A percentile compares a stretch with the other conserved stretches of the same genome.
These are phyloP conservation scores for Pichia sp. DNA, from an alignment of 1,139 yeast species.

Conservation along the genomic window DNA sequence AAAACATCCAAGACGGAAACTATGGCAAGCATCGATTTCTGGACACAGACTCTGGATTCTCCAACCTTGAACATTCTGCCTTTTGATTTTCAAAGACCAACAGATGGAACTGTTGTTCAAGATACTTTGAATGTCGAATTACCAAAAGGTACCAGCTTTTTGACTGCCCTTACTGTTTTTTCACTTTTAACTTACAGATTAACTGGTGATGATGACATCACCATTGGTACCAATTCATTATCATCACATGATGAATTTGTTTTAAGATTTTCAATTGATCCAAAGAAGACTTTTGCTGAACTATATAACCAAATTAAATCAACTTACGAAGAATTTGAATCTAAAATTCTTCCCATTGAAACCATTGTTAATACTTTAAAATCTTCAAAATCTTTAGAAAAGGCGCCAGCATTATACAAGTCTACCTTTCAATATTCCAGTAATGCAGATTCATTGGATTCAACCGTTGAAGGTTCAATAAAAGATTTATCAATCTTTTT, in stretches of 20 bases:
- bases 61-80: slow-evolving; percentile 87
- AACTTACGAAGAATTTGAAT: slow-evolving; percentile 36
- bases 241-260: slow-evolving; percentile 36
- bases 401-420: slow-evolving; percentile 58
- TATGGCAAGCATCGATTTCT: slow-evolving; percentile 36
- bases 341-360: slow-evolving; percentile 44
- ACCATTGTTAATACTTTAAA: slow-evolving; percentile 52
- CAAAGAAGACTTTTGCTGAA: slow-evolving; percentile 47
- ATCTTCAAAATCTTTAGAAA: slow-evolving; percentile 43
- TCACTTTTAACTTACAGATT: slow-evolving; percentile 67
- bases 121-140: slow-evolving; percentile 43
- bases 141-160: slow-evolving; percentile 35
- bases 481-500: slow-evolving; percentile 57
- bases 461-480: slow-evolving; percentile 45
- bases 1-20: neutral
- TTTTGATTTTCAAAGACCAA: slow-evolving; percentile 76
- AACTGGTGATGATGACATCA: slow-evolving; percentile 91
- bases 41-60: slow-evolving; percentile 66
- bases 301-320: slow-evolving; percentile 41
- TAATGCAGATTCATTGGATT: slow-evolving; percentile 40
- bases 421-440: slow-evolving; percentile 51
- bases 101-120: slow-evolving; percentile 63
- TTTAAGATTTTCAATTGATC: slow-evolving; percentile 53
- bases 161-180: slow-evolving; percentile 60
- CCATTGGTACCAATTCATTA: slow-evolving; percentile 61